Percentiles rank a stretch among this genome's conserved stretches.
Evolutionary conservation across 192 early-diverging fungal species (phyloP).

Genomic region (Thoreauomyces humboldtii): DNA sequence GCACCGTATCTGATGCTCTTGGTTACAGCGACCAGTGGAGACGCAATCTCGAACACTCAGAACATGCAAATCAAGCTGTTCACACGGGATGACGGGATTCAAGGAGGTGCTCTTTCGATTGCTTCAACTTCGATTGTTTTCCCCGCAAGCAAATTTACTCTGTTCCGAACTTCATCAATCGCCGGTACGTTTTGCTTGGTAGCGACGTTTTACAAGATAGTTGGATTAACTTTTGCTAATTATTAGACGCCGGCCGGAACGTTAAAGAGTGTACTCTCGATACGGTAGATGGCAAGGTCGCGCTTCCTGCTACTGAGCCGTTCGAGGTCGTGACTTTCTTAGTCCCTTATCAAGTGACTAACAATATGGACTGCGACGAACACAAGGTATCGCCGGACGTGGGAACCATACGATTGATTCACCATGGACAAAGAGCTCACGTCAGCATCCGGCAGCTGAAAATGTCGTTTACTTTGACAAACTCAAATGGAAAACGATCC

Average conservation of each 20-base stretch:
- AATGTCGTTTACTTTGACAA: slow-evolving; percentile 41
- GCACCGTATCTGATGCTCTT: not conserved
- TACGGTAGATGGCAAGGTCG: slow-evolving; percentile 36
- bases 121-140: not conserved
- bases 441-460: slow-evolving; percentile 37
- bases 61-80: slow-evolving; percentile 8
- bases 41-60: too few relatives aligned
- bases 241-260: not conserved
- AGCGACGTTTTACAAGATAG: too few relatives aligned
- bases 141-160: not conserved
- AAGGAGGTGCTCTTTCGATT: slow-evolving; percentile 11
- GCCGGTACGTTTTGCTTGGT: slow-evolving; percentile 3
- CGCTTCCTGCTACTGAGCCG: slow-evolving; percentile 33
- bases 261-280: slow-evolving; percentile 35
- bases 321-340: slow-evolving; percentile 42
- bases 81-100: not conserved
- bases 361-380: too few relatives aligned
- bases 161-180: slow-evolving; percentile 21
- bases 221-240: too few relatives aligned
- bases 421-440: too few relatives aligned
- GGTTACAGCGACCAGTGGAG: slow-evolving; percentile 1
- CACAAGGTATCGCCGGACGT: not conserved
- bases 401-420: too few relatives aligned
- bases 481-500: slow-evolving; percentile 31
- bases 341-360: slow-evolving; percentile 24